Evolutionary conservation across 495 filamentous ascomycete genomes (phyloP).

Genomic region (Penicillium lividum): DNA sequence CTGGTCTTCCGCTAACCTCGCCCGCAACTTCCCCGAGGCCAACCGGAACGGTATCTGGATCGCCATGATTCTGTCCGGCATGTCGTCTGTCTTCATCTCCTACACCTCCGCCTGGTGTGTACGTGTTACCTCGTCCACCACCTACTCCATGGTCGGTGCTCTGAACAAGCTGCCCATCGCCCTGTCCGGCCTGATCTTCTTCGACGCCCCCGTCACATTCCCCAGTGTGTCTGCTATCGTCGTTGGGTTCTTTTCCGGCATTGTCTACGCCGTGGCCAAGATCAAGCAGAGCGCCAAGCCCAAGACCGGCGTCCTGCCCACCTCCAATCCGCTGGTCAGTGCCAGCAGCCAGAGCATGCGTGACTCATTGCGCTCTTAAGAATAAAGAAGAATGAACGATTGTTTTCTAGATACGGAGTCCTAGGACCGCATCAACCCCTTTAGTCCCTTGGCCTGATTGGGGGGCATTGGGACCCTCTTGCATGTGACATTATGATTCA

Average conservation of each 20-base stretch:
- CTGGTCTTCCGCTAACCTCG: constrained; percentile 85
- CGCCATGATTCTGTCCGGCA: constrained; percentile 92
- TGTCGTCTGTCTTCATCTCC: constrained; percentile 95
- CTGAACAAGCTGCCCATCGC: constrained; percentile 98
- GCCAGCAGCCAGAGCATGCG: constrained; percentile 90
- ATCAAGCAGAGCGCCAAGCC: constrained; percentile 74
- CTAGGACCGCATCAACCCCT: constrained; percentile 8
- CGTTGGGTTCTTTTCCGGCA: constrained; percentile 86
- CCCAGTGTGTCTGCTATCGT: constrained; percentile 85
- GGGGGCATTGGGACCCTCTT: constrained; percentile 14
- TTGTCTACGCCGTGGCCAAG: constrained; percentile 92
- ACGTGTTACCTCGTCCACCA: constrained; percentile 92
- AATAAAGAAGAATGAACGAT: constrained; percentile 5
- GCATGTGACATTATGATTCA: constrained; percentile 40
- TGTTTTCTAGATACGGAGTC: constrained; percentile 3
- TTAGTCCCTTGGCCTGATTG: not conserved
- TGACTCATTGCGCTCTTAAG: constrained; percentile 68
- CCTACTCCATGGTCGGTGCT: constrained; percentile 97
- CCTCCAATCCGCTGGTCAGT: constrained; percentile 69
- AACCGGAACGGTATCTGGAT: constrained; percentile 72
- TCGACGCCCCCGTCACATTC: constrained; percentile 91
- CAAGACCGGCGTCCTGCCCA: constrained; percentile 64
- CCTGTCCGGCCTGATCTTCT: constrained; percentile 87
- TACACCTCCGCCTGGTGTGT: constrained; percentile 99
- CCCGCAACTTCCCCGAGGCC: constrained; percentile 81